A percentile compares a stretch with the other conserved stretches of the same genome.
phyloP scores from a whole-genome alignment of 805 yeast genomes.

The Barnettozyma populi region DNA sequence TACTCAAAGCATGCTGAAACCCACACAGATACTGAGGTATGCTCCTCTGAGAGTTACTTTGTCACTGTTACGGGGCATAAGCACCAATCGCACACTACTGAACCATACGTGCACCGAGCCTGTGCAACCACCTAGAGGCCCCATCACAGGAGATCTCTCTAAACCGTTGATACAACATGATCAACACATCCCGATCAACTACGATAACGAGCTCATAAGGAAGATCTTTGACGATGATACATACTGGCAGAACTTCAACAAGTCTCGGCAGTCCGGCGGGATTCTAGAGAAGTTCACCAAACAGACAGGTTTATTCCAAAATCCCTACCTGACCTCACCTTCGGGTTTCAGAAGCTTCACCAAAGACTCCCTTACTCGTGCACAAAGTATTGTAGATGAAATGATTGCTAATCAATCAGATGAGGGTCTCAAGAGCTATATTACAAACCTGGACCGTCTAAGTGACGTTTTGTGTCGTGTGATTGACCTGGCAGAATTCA shows the following conservation, averaged over 20 bases:
- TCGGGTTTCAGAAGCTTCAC: conserved; percentile 68
- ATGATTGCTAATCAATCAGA: conserved; percentile 44
- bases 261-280: conserved; percentile 9
- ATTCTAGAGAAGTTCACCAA: conserved; percentile 11
- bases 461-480: conserved; percentile 89
- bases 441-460: conserved; percentile 70
- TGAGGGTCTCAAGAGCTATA: conserved; percentile 43
- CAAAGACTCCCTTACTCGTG: conserved; percentile 53
- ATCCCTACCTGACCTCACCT: conserved; percentile 64
- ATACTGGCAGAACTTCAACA: conserved; percentile 50
- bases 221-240: conserved; percentile 56
- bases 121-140: neutral
- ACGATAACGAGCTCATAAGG: conserved; percentile 29
- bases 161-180: neutral
- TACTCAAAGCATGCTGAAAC: neutral
- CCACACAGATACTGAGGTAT: neutral
- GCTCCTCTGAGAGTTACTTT: neutral
- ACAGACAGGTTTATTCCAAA: conserved; percentile 68
- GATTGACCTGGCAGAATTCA: conserved; percentile 89
- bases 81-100: neutral
- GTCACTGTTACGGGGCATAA: neutral
- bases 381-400: conserved; percentile 53
- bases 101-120: conserved; percentile 2
- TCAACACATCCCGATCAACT: conserved; percentile 9
- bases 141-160: neutral